Conservation (phyloP, 352 stramenopile species). For the Phytophthora constricta region DNA sequence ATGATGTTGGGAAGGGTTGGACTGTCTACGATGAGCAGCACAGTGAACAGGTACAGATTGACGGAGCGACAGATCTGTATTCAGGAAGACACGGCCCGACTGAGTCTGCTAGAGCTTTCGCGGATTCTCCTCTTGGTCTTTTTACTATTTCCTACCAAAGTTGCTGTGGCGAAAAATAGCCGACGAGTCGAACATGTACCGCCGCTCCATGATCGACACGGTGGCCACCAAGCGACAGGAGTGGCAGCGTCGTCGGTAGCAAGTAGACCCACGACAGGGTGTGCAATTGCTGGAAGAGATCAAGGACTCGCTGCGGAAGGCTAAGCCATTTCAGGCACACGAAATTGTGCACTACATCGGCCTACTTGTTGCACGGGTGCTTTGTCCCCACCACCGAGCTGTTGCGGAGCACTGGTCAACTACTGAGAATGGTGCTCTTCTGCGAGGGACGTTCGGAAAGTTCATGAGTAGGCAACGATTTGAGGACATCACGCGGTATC, state of each 20-base stretch:
- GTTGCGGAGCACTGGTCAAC: constrained; percentile 7
- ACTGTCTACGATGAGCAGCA: neutral
- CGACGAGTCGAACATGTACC: constrained; percentile 4
- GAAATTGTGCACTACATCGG: constrained; percentile 16
- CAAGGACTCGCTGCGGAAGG: neutral
- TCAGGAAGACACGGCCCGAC: neutral
- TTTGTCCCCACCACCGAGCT: neutral
- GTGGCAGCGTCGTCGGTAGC: neutral
- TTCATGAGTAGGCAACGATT: constrained; percentile 20
- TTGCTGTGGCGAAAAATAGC: constrained; percentile 6
- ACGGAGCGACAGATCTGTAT: constrained; percentile 5
- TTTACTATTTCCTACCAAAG: constrained; percentile 7
- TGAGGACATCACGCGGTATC: constrained; percentile 10
- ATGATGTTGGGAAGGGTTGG: neutral
- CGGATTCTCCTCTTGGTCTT: neutral
- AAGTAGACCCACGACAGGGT: neutral
- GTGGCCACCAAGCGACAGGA: neutral
- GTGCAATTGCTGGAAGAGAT: constrained; percentile 5
- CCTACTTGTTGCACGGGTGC: constrained; percentile 1
- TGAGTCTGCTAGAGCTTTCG: neutral
- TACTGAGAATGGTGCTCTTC: constrained; percentile 6
- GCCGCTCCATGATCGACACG: neutral
- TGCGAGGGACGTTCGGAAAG: constrained; percentile 9
- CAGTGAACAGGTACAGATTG: neutral
- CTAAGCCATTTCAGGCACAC: constrained; percentile 10